Evolutionary conservation across 495 filamentous ascomycete genomes (phyloP).

Genomic region (Sporormia fimetaria): DNA sequence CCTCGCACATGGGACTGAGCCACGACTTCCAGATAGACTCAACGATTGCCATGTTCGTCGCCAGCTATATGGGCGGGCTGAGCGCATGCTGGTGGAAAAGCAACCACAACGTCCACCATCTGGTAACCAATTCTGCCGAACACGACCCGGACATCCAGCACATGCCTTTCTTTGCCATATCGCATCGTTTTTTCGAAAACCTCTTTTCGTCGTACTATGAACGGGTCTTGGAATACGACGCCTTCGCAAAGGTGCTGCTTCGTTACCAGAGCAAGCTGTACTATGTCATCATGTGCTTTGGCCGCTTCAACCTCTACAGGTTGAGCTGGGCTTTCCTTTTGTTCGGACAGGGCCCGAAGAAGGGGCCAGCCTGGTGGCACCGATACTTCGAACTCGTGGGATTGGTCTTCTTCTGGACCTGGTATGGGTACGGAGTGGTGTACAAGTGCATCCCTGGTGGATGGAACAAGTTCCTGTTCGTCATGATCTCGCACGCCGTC

Average conservation of each 20-base stretch:
- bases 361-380: constrained; percentile 81
- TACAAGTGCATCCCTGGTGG: constrained; percentile 65
- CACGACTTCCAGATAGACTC: constrained; percentile 75
- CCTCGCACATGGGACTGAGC: constrained; percentile 95
- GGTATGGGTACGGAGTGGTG: constrained; percentile 80
- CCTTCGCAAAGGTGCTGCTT: constrained; percentile 57
- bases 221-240: constrained; percentile 72
- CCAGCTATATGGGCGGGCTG: constrained; percentile 82
- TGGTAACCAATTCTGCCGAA: constrained; percentile 91
- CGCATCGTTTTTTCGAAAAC: constrained; percentile 66
- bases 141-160: constrained; percentile 98
- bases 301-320: constrained; percentile 83
- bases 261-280: constrained; percentile 74
- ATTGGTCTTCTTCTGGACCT: constrained; percentile 81
- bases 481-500: constrained; percentile 79
- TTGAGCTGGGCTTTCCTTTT: constrained; percentile 77
- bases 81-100: constrained; percentile 95
- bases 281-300: constrained; percentile 74
- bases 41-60: constrained; percentile 79
- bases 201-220: constrained; percentile 86
- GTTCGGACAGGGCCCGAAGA: constrained; percentile 60
- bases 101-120: constrained; percentile 96
- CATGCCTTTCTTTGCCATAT: constrained; percentile 89
- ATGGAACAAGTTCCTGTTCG: constrained; percentile 57
- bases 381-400: constrained; percentile 74